Evolutionary conservation across 192 early-diverging fungal genomes (phyloP), one percentile per base, ranked within the genome.

Genomic region (Irineochytrium annulatum): DNA sequence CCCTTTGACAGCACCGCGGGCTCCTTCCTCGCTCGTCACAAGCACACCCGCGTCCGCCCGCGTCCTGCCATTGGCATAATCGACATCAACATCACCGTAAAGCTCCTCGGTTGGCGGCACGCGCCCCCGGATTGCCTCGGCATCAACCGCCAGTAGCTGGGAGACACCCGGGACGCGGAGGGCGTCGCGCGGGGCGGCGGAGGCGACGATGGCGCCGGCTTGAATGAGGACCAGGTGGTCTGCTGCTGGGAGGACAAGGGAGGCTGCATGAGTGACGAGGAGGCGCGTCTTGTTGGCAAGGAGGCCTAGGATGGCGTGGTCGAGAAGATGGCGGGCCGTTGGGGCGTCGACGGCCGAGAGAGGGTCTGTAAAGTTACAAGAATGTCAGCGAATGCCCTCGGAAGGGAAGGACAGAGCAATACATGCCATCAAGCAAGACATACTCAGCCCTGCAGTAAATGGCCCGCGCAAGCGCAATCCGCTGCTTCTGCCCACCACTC

Each of bases 291-390:
- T 76, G n/a, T 83, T 76, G n/a, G n/a, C 14, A 77, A 95, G 76
- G 55, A 91, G 71, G 20, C 84, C 83, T 16, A 74, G 67, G 55
- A 93, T 65, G 52, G 89, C 90, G 39, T 81, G 60, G 19, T 79
- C 73, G 37, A 87, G 79, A 20, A 93, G 73, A 55, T 90, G 86
- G 52, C 85, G 84, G 30, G 81, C 89, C 0, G 90, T 91, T 52
- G 89, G 90, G 0, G 87, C 79, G 60, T 95, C 92, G 0, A 94
- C 91, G 16, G 93, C 91, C 26, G 86, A 89, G 48, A 95, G 75
- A 67, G 89, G 91, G 70, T 94, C 92, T n/a, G n/a, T n/a, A n/a
- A n/a, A n/a, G n/a, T n/a, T n/a, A n/a, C n/a, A n/a, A n/a, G 69
- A n/a, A n/a, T n/a, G n/a, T n/a, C n/a, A n/a, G n/a, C n/a, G n/a